Conservation (phyloP, 495 filamentous ascomycete species). For the Neurospora africana region DNA sequence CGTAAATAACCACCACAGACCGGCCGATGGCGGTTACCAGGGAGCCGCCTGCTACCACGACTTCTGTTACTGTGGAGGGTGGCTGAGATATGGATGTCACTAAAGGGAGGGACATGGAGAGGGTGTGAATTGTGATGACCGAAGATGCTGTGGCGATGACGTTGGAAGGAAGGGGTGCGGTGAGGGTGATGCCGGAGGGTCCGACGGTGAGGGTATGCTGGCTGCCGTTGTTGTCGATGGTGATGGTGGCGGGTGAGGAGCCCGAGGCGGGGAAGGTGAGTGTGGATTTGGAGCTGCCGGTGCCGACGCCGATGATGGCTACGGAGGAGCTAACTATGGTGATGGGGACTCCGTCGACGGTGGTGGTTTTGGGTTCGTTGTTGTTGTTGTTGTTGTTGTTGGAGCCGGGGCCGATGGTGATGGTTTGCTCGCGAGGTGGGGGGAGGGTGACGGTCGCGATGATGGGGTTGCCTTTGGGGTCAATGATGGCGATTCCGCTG, state of each 20-base stretch:
- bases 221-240: neutral
- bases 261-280: slow-evolving; percentile 21
- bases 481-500: slow-evolving; percentile 27
- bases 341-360: slow-evolving; percentile 35
- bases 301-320: slow-evolving; percentile 33
- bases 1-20: slow-evolving; percentile 32
- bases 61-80: slow-evolving; percentile 7
- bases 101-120: neutral
- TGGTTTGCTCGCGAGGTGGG: slow-evolving; percentile 30
- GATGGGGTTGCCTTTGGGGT: slow-evolving; percentile 15
- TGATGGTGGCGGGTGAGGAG: slow-evolving; percentile 19
- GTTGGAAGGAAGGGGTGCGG: neutral
- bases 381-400: slow-evolving; percentile 18
- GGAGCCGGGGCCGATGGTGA: slow-evolving; percentile 37
- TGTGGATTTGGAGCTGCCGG: slow-evolving; percentile 26
- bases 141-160: neutral
- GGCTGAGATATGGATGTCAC: neutral
- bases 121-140: neutral
- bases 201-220: neutral
- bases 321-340: slow-evolving; percentile 35
- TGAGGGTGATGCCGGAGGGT: neutral
- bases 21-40: slow-evolving; percentile 37
- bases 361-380: slow-evolving; percentile 27
- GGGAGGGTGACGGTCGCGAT: slow-evolving; percentile 5
- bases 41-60: slow-evolving; percentile 35